Evolutionary conservation across 2,329 filamentous ascomycete species (phyloP), one percentile per base, ranked within the genome.

Genomic region (Eutypa lata): DNA sequence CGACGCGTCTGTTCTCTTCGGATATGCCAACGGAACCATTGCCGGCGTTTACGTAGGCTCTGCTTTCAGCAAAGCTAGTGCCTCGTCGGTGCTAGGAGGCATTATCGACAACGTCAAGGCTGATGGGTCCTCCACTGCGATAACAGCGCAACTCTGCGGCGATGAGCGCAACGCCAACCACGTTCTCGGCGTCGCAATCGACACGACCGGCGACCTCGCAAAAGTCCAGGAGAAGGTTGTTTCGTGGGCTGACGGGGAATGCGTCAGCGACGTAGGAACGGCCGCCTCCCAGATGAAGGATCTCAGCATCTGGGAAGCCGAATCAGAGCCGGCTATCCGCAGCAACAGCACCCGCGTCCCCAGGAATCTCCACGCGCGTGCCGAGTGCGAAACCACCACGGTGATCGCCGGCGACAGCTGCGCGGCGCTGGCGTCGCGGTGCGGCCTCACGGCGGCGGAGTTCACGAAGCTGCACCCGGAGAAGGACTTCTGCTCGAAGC

Each of bases 401-500:
- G 38, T 40, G 4, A 3, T 40, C n/a, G 38, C 14, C 4, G 38
- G 38, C 38, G 38, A 40, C 19, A 11, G 18, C 18, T 69, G 67
- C 46, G 53, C 42, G 2, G 42, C 52, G 13, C 53, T 70, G 7
- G 65, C 65, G 2, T 7, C 31, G 1, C 55, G 54, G 22, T 70
- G 67, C 47, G 59, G 61, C n/a, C 60, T 68, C 35, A 53, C 53
- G 3, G 52, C 26, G 0, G 44, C 52, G 3, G 53, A 62, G 33
- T 68, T 69, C 37, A 62, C 54, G 1, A 60, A 60, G 47, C 65
- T 64, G 50, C 67, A 71, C 54, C 52, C 60, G 5, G 50, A 22
- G 2, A 22, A 51, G 1, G 51, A 52, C 19, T 60, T 72, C 1
- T 76, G 72, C 50, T 57, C 62, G 2, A 66, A 55, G 0, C 63